A percentile compares a stretch with the other conserved stretches of the same genome.
These are phyloP conservation scores for Panicum hallii DNA, from an alignment of 202 grass and related monocot species.

Conservation along the genomic window DNA sequence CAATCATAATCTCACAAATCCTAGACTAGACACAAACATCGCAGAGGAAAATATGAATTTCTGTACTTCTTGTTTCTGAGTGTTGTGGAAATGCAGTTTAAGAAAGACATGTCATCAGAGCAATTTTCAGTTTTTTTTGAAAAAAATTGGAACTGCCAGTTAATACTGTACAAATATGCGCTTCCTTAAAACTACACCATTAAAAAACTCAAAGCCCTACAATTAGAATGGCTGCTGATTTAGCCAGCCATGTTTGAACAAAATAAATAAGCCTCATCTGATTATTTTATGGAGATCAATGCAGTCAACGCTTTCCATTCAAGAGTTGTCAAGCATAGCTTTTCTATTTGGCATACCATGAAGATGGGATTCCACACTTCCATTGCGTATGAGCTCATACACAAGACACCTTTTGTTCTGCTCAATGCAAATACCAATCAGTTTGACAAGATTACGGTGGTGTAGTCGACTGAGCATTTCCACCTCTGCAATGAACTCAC, in stretches of 20 bases:
- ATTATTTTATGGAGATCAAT: conserved; percentile 12
- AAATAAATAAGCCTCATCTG: conserved; percentile 26
- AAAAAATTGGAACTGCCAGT: neutral
- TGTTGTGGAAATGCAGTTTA: conserved; percentile 13
- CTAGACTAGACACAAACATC: conserved; percentile 17
- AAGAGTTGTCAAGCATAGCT: conserved; percentile 1
- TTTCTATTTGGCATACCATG: conserved; percentile 71
- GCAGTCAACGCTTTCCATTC: neutral
- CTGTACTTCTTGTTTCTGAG: conserved; percentile 4
- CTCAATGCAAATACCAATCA: conserved; percentile 97
- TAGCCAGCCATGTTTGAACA: conserved; percentile 2
- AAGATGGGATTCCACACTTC: conserved; percentile 97
- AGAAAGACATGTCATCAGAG: conserved; percentile 22
- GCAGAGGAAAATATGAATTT: neutral
- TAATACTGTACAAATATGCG: neutral
- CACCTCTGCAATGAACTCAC: conserved; percentile 90
- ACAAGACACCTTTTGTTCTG: conserved; percentile 83
- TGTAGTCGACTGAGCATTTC: conserved; percentile 96
- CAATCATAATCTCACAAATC: neutral
- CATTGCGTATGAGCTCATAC: conserved; percentile 92
- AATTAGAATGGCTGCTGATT: conserved; percentile 26
- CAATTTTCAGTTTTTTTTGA: neutral
- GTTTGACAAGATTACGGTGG: conserved; percentile 93
- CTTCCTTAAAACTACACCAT: conserved; percentile 14
- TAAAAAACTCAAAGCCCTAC: conserved; percentile 6